phyloP scores from a whole-genome alignment of 2,329 filamentous ascomycete species.

The Fusarium subglutinans region DNA sequence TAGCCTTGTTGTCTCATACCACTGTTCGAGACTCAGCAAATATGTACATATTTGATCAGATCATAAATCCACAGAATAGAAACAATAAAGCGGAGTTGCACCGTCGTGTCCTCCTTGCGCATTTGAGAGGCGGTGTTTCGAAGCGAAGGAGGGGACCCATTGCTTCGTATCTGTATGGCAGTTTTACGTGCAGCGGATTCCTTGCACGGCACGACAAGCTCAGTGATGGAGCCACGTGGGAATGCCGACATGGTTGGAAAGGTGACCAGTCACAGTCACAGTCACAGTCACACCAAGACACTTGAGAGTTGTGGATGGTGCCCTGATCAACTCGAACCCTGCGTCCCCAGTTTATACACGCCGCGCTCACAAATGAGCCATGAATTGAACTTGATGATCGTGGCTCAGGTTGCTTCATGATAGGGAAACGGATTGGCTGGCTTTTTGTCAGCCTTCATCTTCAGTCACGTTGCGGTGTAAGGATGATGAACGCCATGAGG shows the following conservation, averaged over 20 bases:
- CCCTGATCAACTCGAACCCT: neutral
- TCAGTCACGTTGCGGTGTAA: conserved; percentile 24
- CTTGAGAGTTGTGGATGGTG: neutral
- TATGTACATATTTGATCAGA: conserved; percentile 3
- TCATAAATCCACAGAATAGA: conserved; percentile 8
- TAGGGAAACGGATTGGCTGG: neutral
- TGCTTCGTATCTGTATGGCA: conserved; percentile 16
- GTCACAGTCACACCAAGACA: neutral
- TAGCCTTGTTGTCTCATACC: neutral
- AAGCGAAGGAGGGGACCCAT: conserved; percentile 1
- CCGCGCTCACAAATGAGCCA: conserved; percentile 12
- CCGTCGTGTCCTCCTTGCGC: neutral
- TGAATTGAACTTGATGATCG: conserved; percentile 8
- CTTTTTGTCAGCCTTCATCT: neutral
- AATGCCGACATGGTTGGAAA: conserved; percentile 34
- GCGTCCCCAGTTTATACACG: neutral
- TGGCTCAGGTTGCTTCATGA: conserved; percentile 12
- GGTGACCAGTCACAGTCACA: conserved; percentile 39
- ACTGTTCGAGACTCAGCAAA: neutral
- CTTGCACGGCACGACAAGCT: conserved; percentile 21
- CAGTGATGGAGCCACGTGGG: conserved; percentile 41
- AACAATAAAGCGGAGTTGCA: neutral
- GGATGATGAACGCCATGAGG: neutral
- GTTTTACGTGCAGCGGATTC: conserved; percentile 33
- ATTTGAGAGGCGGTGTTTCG: neutral